Evolutionary conservation across 2,329 filamentous ascomycete species (phyloP).

Genomic region (Penicillium sp.): DNA sequence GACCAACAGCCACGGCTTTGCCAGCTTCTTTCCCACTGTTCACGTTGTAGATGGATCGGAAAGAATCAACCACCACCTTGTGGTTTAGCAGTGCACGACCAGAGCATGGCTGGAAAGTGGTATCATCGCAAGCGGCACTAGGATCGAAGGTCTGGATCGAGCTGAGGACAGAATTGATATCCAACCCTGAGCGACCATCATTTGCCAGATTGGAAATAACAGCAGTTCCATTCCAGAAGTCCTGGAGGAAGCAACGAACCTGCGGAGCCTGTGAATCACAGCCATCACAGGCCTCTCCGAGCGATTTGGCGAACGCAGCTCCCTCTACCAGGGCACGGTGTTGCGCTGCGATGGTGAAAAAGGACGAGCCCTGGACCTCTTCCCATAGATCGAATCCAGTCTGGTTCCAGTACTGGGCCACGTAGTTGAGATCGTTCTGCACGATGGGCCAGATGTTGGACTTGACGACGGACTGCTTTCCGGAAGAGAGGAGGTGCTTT

Average conservation of each 20-base stretch:
- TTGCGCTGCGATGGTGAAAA: slow-evolving; percentile 21
- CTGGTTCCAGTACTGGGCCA: slow-evolving; percentile 22
- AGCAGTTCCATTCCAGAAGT: slow-evolving; percentile 69
- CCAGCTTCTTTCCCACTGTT: slow-evolving; percentile 68
- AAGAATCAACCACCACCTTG: slow-evolving; percentile 75
- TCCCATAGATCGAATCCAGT: slow-evolving; percentile 24
- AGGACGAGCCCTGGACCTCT: slow-evolving; percentile 17
- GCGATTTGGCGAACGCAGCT: slow-evolving; percentile 62
- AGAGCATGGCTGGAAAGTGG: slow-evolving; percentile 78
- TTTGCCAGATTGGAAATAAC: slow-evolving; percentile 67
- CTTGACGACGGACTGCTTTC: slow-evolving; percentile 9
- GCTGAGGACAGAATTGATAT: slow-evolving; percentile 71
- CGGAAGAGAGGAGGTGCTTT: slow-evolving; percentile 10
- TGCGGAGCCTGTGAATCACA: slow-evolving; percentile 70
- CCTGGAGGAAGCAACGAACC: slow-evolving; percentile 73
- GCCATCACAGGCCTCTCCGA: slow-evolving; percentile 65
- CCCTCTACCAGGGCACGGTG: slow-evolving; percentile 54
- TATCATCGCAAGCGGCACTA: slow-evolving; percentile 65
- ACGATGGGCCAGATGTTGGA: slow-evolving; percentile 16
- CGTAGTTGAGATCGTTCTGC: slow-evolving; percentile 17
- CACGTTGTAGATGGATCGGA: slow-evolving; percentile 71
- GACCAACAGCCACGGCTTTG: slow-evolving; percentile 64
- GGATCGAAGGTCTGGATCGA: slow-evolving; percentile 74
- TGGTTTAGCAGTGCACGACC: slow-evolving; percentile 71
- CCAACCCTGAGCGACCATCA: slow-evolving; percentile 71